phyloP scores from a whole-genome alignment of 2,329 filamentous ascomycete genomes.

The Escovopsis weberi region DNA sequence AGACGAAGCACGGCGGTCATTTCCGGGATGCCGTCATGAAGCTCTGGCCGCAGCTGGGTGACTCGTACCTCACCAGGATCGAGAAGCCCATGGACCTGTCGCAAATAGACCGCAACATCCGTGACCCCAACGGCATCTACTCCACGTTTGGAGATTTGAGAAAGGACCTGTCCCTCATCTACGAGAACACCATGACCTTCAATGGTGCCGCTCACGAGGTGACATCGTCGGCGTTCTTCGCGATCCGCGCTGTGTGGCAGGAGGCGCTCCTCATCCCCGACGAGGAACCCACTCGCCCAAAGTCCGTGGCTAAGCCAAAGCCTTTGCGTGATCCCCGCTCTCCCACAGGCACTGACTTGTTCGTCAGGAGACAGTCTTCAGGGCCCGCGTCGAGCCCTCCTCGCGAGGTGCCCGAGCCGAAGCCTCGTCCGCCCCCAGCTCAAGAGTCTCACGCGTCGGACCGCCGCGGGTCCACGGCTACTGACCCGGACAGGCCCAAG shows the following conservation, averaged over 20 bases:
- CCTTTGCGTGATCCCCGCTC: slow-evolving; percentile 21
- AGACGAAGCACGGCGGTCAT: slow-evolving; percentile 63
- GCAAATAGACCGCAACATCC: slow-evolving; percentile 69
- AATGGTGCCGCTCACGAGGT: slow-evolving; percentile 69
- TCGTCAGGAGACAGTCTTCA: slow-evolving; percentile 17
- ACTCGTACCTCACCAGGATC: slow-evolving; percentile 54
- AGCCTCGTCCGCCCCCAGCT: slow-evolving; percentile 7
- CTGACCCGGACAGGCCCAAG: slow-evolving; percentile 70
- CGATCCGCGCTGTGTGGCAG: slow-evolving; percentile 41
- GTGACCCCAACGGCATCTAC: slow-evolving; percentile 47
- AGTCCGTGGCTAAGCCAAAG: slow-evolving; percentile 30
- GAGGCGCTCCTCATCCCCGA: slow-evolving; percentile 30
- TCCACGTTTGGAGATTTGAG: slow-evolving; percentile 55
- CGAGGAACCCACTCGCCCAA: slow-evolving; percentile 43
- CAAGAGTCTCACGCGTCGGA: slow-evolving; percentile 10
- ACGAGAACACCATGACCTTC: slow-evolving; percentile 66
- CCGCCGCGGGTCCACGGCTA: slow-evolving; percentile 58
- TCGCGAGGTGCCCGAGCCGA: slow-evolving; percentile 8
- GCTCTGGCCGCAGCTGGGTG: slow-evolving; percentile 61
- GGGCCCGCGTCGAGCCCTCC: slow-evolving; percentile 17
- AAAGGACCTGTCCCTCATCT: slow-evolving; percentile 61
- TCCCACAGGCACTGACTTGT: slow-evolving; percentile 9
- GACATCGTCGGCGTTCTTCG: slow-evolving; percentile 38
- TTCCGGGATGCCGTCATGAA: slow-evolving; percentile 69
- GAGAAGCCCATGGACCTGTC: slow-evolving; percentile 71